phyloP scores from a whole-genome alignment of 345 rosid genomes.

The Bruguiera parviflora region DNA sequence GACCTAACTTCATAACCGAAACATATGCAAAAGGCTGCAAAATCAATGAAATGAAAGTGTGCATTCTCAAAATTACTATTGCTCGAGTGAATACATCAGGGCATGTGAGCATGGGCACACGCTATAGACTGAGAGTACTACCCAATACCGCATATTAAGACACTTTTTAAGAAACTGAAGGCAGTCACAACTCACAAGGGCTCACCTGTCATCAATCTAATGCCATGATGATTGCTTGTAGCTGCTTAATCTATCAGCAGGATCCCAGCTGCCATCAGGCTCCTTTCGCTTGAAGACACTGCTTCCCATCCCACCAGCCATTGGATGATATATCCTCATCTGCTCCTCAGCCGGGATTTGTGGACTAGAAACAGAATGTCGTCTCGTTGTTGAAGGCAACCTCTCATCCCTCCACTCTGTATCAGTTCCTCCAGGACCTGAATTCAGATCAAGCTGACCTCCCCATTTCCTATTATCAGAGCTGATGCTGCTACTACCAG shows the following conservation, averaged over 20 bases:
- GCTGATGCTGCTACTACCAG: slow-evolving; percentile 46
- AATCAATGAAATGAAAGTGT: too few relatives aligned
- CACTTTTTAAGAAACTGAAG: too few relatives aligned
- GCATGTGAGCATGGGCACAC: too few relatives aligned
- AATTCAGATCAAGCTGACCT: slow-evolving; percentile 73
- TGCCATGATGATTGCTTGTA: slow-evolving; percentile 80
- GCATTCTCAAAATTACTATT: too few relatives aligned
- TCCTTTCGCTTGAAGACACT: slow-evolving; percentile 66
- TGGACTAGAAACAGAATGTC: slow-evolving; percentile 45
- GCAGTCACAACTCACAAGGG: neutral
- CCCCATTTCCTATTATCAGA: slow-evolving; percentile 61
- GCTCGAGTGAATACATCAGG: too few relatives aligned
- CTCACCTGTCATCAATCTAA: neutral
- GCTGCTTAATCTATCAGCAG: slow-evolving; percentile 20
- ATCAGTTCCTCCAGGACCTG: slow-evolving; percentile 73
- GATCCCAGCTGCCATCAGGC: slow-evolving; percentile 87
- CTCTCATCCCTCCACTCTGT: slow-evolving; percentile 65
- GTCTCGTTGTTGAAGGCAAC: slow-evolving; percentile 42
- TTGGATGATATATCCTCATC: slow-evolving; percentile 76
- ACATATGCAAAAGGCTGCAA: too few relatives aligned
- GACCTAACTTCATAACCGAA: neutral
- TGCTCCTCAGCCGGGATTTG: slow-evolving; percentile 63
- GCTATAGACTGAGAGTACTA: too few relatives aligned
- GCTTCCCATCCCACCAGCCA: slow-evolving; percentile 37
- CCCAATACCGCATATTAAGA: too few relatives aligned